Evolutionary conservation across 148 eudicot species (phyloP).

Genomic region (Dysphania ambrosioides): DNA sequence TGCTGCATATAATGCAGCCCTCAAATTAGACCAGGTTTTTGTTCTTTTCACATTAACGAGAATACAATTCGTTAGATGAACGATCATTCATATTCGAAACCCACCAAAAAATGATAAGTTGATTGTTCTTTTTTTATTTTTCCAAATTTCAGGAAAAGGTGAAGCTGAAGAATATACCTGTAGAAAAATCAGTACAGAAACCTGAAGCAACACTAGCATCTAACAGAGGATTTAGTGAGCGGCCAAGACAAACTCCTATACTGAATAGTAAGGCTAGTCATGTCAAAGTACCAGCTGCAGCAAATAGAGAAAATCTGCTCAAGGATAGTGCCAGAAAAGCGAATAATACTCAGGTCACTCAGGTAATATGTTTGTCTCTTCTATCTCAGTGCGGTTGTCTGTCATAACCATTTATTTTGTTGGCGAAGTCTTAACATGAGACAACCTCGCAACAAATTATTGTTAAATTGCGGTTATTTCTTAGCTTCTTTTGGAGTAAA

Average conservation of each 20-base stretch:
- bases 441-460: too few relatives aligned
- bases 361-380: slow-evolving; percentile 38
- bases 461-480: too few relatives aligned
- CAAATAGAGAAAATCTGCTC: slow-evolving; percentile 25
- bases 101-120: not conserved
- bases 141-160: slow-evolving; percentile 51
- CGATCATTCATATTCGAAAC: not conserved
- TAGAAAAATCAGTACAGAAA: slow-evolving; percentile 31
- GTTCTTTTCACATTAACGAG: slow-evolving; percentile 1
- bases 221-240: slow-evolving; percentile 24
- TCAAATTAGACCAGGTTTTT: slow-evolving; percentile 71
- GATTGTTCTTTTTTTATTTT: not conserved
- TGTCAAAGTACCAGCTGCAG: slow-evolving; percentile 30
- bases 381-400: not conserved
- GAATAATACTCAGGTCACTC: slow-evolving; percentile 46
- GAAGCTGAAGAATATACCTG: slow-evolving; percentile 31
- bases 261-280: slow-evolving; percentile 30
- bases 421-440: not conserved
- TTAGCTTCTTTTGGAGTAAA: not conserved
- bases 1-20: slow-evolving; percentile 77
- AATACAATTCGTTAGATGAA: slow-evolving; percentile 4
- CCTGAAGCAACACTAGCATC: slow-evolving; percentile 31
- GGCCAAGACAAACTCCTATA: slow-evolving; percentile 25
- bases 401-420: too few relatives aligned
- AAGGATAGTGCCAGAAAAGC: slow-evolving; percentile 31